Conservation (phyloP, 768 basidiomycete species). For the Pisolithus marmoratus region DNA sequence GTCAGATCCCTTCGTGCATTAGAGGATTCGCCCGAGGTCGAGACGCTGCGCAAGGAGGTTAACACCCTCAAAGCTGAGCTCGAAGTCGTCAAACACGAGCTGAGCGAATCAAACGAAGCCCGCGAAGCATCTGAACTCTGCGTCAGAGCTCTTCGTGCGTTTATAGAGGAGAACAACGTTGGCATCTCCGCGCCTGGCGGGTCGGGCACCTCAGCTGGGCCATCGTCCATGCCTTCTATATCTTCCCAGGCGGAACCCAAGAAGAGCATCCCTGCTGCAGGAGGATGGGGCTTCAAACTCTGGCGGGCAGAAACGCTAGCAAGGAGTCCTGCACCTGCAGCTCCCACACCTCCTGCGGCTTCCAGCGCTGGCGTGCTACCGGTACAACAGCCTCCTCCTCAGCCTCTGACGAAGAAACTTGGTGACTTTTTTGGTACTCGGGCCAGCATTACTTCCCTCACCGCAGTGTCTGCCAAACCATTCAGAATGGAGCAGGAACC, state of each 20-base stretch:
- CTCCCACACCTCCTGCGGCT: conserved; percentile 23
- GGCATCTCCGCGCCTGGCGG: conserved; percentile 31
- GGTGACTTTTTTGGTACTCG: conserved; percentile 67
- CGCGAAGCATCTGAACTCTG: conserved; percentile 84
- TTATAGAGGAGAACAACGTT: conserved; percentile 70
- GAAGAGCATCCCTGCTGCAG: conserved; percentile 24
- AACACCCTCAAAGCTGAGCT: conserved; percentile 50
- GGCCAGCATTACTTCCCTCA: conserved; percentile 45
- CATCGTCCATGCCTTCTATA: conserved; percentile 4
- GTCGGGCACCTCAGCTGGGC: conserved; percentile 8
- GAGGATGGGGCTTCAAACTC: conserved; percentile 67
- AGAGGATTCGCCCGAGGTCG: conserved; percentile 41
- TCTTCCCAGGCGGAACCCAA: conserved; percentile 28
- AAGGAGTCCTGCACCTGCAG: conserved; percentile 22
- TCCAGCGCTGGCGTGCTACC: conserved; percentile 15
- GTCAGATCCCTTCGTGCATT: conserved; percentile 30
- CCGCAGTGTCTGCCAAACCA: conserved; percentile 21
- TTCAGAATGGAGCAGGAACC: conserved; percentile 21
- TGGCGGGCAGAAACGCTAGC: conserved; percentile 45
- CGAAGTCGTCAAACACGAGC: conserved; percentile 57
- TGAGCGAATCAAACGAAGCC: conserved; percentile 77
- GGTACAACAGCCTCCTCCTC: conserved; percentile 24
- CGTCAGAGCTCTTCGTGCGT: conserved; percentile 75
- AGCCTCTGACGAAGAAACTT: conserved; percentile 58
- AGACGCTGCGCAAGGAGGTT: conserved; percentile 57